Percentiles rank a stretch among this genome's conserved stretches.
These are phyloP conservation scores for Cyberlindnera petersonii DNA, from an alignment of 805 yeast genomes.

Conservation along the genomic window DNA sequence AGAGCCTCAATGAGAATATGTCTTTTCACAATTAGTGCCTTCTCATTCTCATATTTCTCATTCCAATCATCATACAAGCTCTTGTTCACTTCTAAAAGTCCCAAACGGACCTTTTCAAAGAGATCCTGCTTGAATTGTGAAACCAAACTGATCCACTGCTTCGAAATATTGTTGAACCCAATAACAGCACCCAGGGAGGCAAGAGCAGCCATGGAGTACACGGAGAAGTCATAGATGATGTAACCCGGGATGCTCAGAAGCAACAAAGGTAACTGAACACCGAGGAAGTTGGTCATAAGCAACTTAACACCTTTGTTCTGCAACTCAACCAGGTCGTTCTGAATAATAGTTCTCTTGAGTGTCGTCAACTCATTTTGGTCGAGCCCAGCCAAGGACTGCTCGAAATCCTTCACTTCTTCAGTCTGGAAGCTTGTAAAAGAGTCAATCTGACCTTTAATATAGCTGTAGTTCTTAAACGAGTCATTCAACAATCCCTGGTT, in stretches of 20 bases:
- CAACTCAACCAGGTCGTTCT: conserved; percentile 20
- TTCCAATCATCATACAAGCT: conserved; percentile 22
- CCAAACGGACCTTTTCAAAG: conserved; percentile 25
- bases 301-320: conserved; percentile 27
- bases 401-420: conserved; percentile 4
- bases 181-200: conserved; percentile 30
- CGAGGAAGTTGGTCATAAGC: conserved; percentile 28
- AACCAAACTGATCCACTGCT: conserved; percentile 27
- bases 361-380: conserved; percentile 19
- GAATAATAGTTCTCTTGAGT: conserved; percentile 19
- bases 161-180: conserved; percentile 32
- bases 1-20: conserved; percentile 12
- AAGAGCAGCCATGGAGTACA: conserved; percentile 31
- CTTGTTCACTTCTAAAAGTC: conserved; percentile 20
- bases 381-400: conserved; percentile 7
- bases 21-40: conserved; percentile 14
- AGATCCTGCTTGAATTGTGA: conserved; percentile 22
- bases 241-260: conserved; percentile 27
- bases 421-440: conserved; percentile 24
- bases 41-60: conserved; percentile 20
- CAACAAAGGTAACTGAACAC: conserved; percentile 31
- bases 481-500: conserved; percentile 25
- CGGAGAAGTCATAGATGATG: conserved; percentile 27
- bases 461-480: conserved; percentile 27
- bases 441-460: conserved; percentile 32